phyloP scores from a whole-genome alignment of 2,329 filamentous ascomycete genomes.

The Calonectria pauciramosa region DNA sequence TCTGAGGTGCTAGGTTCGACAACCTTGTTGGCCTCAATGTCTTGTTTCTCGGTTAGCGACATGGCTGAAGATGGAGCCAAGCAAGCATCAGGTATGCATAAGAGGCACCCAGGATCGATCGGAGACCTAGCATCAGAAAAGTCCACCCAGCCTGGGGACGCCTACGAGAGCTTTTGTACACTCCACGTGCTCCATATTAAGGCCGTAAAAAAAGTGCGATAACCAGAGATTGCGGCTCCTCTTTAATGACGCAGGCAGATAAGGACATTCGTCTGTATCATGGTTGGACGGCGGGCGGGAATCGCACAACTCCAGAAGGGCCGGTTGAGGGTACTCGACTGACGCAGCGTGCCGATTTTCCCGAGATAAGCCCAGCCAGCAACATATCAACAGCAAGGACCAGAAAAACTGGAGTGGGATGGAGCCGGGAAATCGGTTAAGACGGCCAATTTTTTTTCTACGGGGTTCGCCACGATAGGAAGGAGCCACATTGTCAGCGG shows the following conservation, averaged over 20 bases:
- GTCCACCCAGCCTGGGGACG: neutral
- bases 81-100: neutral
- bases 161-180: constrained; percentile 13
- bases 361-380: constrained; percentile 5
- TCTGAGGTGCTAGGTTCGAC: neutral
- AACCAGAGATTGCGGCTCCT: neutral
- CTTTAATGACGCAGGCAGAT: constrained; percentile 14
- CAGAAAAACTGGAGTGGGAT: neutral
- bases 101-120: neutral
- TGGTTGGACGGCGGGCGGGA: neutral
- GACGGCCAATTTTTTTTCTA: constrained; percentile 11
- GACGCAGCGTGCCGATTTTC: constrained; percentile 6
- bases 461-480: constrained; percentile 11
- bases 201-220: neutral
- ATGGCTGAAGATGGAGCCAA: constrained; percentile 2
- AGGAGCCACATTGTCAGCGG: constrained; percentile 4
- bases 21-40: constrained; percentile 22
- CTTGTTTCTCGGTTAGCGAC: constrained; percentile 20
- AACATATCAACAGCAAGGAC: constrained; percentile 5
- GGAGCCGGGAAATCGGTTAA: constrained; percentile 9
- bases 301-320: neutral
- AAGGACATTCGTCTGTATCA: neutral
- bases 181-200: constrained; percentile 4
- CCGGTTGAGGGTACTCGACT: neutral
- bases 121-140: neutral